Conservation (phyloP, 805 yeast genomes). For the Monosporozyma solicola region DNA sequence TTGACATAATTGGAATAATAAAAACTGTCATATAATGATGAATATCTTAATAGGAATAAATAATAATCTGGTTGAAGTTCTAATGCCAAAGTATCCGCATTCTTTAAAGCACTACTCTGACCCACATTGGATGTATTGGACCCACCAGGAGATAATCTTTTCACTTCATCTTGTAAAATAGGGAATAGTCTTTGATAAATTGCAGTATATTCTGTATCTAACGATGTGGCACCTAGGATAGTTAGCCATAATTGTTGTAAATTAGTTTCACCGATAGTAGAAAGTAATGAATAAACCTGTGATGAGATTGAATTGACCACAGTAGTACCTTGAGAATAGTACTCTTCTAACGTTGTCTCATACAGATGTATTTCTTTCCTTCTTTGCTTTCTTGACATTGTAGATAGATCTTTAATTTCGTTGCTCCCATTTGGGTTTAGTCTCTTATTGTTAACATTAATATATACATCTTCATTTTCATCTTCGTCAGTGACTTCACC, state of each 20-base stretch:
- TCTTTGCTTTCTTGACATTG: conserved; percentile 20
- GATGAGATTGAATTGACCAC: conserved; percentile 66
- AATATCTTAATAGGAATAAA: conserved; percentile 77
- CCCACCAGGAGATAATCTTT: conserved; percentile 46
- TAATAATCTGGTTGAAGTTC: conserved; percentile 76
- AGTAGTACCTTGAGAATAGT: conserved; percentile 79
- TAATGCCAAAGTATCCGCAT: conserved; percentile 40
- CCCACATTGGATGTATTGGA: conserved; percentile 19
- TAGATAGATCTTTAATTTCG: neutral
- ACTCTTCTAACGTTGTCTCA: conserved; percentile 56
- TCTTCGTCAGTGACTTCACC: conserved; percentile 22
- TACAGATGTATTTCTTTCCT: conserved; percentile 37
- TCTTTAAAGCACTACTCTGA: conserved; percentile 12
- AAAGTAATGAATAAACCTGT: conserved; percentile 68
- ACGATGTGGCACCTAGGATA: conserved; percentile 77
- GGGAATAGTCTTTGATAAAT: conserved; percentile 69
- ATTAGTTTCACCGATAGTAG: conserved; percentile 75
- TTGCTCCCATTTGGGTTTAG: conserved; percentile 12
- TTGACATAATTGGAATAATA: conserved; percentile 86
- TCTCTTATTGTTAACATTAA: conserved; percentile 22
- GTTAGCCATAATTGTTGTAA: conserved; percentile 72
- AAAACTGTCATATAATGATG: conserved; percentile 88
- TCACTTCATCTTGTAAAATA: conserved; percentile 71
- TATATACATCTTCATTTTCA: conserved; percentile 23
- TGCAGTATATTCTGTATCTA: conserved; percentile 63